Percentiles rank a stretch among this genome's conserved stretches.
Evolutionary conservation across 2,329 filamentous ascomycete genomes (phyloP).

Genomic region (Nothophaeocryptopus gaeumannii): DNA sequence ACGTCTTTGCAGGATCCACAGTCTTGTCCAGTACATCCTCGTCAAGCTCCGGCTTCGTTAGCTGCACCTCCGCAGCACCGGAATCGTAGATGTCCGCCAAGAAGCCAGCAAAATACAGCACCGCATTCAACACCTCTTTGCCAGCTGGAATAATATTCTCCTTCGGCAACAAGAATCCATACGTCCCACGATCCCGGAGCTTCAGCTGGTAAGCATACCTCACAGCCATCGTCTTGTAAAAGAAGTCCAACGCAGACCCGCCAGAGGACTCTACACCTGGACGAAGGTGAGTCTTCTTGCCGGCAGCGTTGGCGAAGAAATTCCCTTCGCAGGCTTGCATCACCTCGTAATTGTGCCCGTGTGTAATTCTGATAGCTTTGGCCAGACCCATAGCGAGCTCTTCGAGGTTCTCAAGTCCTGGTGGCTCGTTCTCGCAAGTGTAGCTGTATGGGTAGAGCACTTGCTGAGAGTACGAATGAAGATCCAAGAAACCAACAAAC

Average conservation of each 20-base stretch:
- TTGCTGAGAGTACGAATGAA: slow-evolving; percentile 94
- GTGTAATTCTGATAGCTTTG: slow-evolving; percentile 82
- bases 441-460: slow-evolving; percentile 90
- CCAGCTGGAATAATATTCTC: slow-evolving; percentile 52
- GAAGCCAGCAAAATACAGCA: slow-evolving; percentile 81
- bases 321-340: slow-evolving; percentile 84
- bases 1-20: neutral
- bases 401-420: slow-evolving; percentile 85
- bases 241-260: slow-evolving; percentile 89
- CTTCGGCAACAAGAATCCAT: slow-evolving; percentile 85
- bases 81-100: slow-evolving; percentile 52
- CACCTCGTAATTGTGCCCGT: slow-evolving; percentile 59
- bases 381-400: slow-evolving; percentile 84
- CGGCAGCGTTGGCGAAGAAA: slow-evolving; percentile 42
- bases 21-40: neutral
- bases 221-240: slow-evolving; percentile 81
- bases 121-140: slow-evolving; percentile 77
- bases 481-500: slow-evolving; percentile 82
- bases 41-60: slow-evolving; percentile 10
- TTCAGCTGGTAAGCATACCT: slow-evolving; percentile 92
- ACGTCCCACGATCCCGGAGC: slow-evolving; percentile 85
- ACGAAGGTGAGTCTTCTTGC: slow-evolving; percentile 37
- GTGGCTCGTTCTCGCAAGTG: slow-evolving; percentile 73
- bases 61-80: slow-evolving; percentile 9
- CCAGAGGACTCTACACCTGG: slow-evolving; percentile 70